phyloP scores from a whole-genome alignment of 1,284 basidiomycete genomes.

The Irpex sp. region DNA sequence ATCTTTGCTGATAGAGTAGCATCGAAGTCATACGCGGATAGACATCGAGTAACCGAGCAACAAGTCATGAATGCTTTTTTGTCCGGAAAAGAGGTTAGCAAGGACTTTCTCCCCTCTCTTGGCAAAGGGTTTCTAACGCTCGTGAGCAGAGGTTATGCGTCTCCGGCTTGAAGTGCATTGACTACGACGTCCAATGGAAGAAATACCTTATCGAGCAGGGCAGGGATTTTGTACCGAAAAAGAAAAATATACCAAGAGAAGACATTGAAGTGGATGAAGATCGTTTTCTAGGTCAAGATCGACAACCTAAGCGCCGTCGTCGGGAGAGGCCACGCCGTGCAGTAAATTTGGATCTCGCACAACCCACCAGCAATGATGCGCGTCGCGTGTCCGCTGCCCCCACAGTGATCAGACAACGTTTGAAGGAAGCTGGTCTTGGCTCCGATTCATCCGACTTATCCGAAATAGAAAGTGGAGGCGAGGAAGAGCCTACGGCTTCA shows the following conservation, averaged over 20 bases:
- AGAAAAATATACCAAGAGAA: background rate
- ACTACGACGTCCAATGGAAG: constrained; percentile 7
- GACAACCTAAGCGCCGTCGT: background rate
- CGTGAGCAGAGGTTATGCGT: constrained; percentile 3
- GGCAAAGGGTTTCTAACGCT: background rate
- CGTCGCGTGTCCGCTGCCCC: too few relatives aligned
- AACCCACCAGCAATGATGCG: too few relatives aligned
- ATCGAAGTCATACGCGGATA: background rate
- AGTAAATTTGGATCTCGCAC: too few relatives aligned
- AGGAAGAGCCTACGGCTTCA: background rate
- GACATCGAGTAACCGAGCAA: constrained; percentile 1
- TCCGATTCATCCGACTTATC: background rate
- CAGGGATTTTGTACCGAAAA: background rate
- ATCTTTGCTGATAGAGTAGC: background rate
- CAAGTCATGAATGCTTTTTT: constrained; percentile 3
- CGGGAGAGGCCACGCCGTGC: too few relatives aligned
- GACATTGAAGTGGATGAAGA: background rate
- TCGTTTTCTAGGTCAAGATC: background rate
- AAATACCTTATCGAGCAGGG: background rate
- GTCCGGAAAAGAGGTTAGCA: constrained; percentile 7
- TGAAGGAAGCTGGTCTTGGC: background rate
- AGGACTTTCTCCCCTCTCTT: background rate
- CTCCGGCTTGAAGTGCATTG: constrained; percentile 8
- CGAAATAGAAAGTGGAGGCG: background rate
- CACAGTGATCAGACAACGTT: background rate